A percentile compares a stretch with the other conserved stretches of the same genome.
phyloP scores from a whole-genome alignment of 805 yeast species.

The Wickerhamiella azyma region DNA sequence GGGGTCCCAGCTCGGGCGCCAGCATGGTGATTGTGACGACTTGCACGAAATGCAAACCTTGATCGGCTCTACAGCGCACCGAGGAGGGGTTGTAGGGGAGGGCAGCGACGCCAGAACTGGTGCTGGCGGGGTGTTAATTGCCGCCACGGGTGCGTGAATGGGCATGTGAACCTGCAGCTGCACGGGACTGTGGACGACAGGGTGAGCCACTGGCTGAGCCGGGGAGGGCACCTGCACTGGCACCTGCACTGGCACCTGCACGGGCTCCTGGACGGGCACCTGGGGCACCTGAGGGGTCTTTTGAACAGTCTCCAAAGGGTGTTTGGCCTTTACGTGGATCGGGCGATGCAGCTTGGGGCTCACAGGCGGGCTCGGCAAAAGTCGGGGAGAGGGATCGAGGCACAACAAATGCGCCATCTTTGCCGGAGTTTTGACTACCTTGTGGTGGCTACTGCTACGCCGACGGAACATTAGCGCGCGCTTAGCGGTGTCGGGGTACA shows the following conservation, averaged over 20 bases:
- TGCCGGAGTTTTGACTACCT: background rate
- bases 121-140: background rate
- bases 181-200: background rate
- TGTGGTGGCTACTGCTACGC: background rate
- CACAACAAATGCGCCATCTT: background rate
- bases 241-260: too few relatives aligned
- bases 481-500: slow-evolving; percentile 29
- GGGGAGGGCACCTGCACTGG: too few relatives aligned
- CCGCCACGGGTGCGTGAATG: background rate
- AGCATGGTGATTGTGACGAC: slow-evolving; percentile 84
- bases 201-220: background rate
- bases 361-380: slow-evolving; percentile 15
- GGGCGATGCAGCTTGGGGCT: slow-evolving; percentile 8
- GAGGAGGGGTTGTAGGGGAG: slow-evolving; percentile 13
- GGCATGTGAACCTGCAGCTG: background rate
- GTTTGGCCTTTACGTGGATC: background rate
- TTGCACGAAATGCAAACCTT: slow-evolving; percentile 71
- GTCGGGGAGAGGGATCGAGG: background rate
- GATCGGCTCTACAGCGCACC: slow-evolving; percentile 2
- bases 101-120: slow-evolving; percentile 8
- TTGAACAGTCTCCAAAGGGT: background rate
- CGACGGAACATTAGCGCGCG: slow-evolving; percentile 21
- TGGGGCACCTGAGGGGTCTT: background rate
- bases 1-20: slow-evolving; percentile 95
- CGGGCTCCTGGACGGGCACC: too few relatives aligned